These are phyloP conservation scores for Plasmopara muralis DNA, from an alignment of 352 stramenopile genomes.

Conservation along the genomic window DNA sequence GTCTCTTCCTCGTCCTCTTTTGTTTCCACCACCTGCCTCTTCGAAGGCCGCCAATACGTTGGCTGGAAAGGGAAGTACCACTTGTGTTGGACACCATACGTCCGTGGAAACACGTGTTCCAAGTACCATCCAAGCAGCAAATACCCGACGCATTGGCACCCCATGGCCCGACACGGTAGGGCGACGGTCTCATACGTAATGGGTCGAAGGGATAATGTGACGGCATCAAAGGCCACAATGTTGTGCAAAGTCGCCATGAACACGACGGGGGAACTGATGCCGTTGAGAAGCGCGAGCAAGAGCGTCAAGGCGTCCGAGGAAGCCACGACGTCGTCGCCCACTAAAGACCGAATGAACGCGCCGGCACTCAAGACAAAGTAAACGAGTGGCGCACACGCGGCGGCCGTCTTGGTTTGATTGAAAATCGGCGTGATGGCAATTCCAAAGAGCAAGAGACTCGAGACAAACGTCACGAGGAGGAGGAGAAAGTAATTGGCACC, in stretches of 20 bases:
- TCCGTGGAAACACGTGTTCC: constrained; percentile 88
- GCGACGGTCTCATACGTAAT: constrained; percentile 46
- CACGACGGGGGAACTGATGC: constrained; percentile 57
- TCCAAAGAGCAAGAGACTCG: constrained; percentile 62
- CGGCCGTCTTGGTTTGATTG: constrained; percentile 58
- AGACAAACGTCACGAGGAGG: constrained; percentile 48
- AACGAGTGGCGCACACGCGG: constrained; percentile 50
- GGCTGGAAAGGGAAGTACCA: constrained; percentile 90
- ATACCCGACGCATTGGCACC: constrained; percentile 82
- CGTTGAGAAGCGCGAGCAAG: constrained; percentile 33
- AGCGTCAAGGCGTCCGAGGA: constrained; percentile 28
- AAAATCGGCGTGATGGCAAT: constrained; percentile 73
- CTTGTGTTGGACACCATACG: constrained; percentile 86
- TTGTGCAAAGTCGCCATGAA: constrained; percentile 58
- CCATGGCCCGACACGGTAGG: constrained; percentile 53
- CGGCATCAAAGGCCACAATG: constrained; percentile 46
- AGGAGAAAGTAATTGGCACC: constrained; percentile 52
- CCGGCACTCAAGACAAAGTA: constrained; percentile 56
- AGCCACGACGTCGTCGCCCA: constrained; percentile 43
- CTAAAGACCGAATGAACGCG: constrained; percentile 43
- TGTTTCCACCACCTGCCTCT: constrained; percentile 2
- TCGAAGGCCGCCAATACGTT: constrained; percentile 71
- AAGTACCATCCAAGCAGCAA: constrained; percentile 90
- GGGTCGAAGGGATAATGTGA: constrained; percentile 25
- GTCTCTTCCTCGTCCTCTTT: constrained; percentile 20